A percentile compares a stretch with the other conserved stretches of the same genome.
These are phyloP conservation scores for Zoysia pacifica DNA, from an alignment of 176 grass and related monocot species.

Conservation along the genomic window DNA sequence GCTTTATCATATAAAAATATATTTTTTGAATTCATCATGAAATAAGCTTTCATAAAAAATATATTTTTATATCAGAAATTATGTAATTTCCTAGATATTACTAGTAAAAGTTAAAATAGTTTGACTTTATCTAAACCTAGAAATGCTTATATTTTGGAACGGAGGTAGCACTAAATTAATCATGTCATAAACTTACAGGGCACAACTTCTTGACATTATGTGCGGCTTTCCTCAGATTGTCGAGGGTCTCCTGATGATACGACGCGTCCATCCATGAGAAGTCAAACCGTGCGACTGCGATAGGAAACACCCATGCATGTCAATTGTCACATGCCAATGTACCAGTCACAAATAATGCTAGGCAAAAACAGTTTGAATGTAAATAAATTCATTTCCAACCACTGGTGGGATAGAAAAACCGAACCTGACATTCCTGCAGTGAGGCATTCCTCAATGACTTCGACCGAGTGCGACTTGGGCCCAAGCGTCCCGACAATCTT, in stretches of 20 bases:
- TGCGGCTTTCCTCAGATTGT: constrained; percentile 85
- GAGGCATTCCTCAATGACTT: constrained; percentile 86
- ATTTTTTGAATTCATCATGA: no score
- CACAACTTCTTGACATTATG: constrained; percentile 82
- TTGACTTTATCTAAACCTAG: no score
- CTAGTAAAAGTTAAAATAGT: no score
- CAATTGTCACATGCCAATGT: neutral
- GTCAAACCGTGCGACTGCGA: constrained; percentile 86
- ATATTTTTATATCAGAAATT: no score
- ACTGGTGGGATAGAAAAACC: constrained; percentile 42
- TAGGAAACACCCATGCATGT: constrained; percentile 29
- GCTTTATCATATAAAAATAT: no score
- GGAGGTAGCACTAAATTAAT: neutral
- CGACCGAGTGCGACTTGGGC: constrained; percentile 70
- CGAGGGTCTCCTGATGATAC: constrained; percentile 87
- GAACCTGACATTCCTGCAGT: constrained; percentile 95
- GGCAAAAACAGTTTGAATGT: neutral
- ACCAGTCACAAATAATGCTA: neutral
- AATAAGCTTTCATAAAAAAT: no score
- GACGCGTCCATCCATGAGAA: constrained; percentile 84
- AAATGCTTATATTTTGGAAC: no score
- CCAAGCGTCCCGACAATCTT: constrained; percentile 96
- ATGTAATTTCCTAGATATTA: no score
- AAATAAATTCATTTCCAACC: neutral
- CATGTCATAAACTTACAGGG: constrained; percentile 62